Base-by-base conservation (phyloP, 1,139 yeast genomes). In the Blastobotrys niveus region DNA sequence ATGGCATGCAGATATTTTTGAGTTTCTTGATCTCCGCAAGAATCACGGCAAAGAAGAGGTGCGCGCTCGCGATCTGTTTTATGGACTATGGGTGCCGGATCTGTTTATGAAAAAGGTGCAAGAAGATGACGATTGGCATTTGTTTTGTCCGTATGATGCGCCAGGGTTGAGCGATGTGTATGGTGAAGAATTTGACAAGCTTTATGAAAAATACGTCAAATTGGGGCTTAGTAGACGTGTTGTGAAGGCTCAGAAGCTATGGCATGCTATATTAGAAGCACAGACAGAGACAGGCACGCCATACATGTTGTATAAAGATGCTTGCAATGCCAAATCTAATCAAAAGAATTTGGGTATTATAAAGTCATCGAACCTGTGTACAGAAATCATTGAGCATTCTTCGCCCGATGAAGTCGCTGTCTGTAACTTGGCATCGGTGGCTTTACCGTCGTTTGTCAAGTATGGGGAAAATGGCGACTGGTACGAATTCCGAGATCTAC, bases 251-350 rank as follows among this genome's bases (percentile, higher is more conserved):
- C 88, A 82, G 61, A 80, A 78, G 60, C 67, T 84, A 49, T 84
- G 93, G 93, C 74, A 76, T 52, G 77, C 85, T 33, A 82, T 84
- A 49, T 65, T 84, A 51, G 87, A 82, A 56, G 77, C 88, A 34
- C 93, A 84, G 65, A 80, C 84, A 38, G 93, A 84, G 66, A 83
- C 93, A 10, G 93, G 94, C 58, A 80, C 82, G 48, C 94, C 94
- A 36, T 83, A 79, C 66, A 80, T 84, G 79, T 68, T 84, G 42
- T 84, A 82, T 69, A 84, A 84, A 62, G 94, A 84, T 67, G 79
- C 89, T 34, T 82, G 91, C 69, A 84, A 84, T 65, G 54, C 64
- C 45, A 83, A 83, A 62, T 72, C 84, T 48, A 84, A 84, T 64
- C 93, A 84, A 66, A 73, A 80, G 71, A 82, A 83, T 59, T 71